Base-by-base conservation (phyloP, 2,329 filamentous ascomycete species). In the Aspergillus luchuensis region DNA sequence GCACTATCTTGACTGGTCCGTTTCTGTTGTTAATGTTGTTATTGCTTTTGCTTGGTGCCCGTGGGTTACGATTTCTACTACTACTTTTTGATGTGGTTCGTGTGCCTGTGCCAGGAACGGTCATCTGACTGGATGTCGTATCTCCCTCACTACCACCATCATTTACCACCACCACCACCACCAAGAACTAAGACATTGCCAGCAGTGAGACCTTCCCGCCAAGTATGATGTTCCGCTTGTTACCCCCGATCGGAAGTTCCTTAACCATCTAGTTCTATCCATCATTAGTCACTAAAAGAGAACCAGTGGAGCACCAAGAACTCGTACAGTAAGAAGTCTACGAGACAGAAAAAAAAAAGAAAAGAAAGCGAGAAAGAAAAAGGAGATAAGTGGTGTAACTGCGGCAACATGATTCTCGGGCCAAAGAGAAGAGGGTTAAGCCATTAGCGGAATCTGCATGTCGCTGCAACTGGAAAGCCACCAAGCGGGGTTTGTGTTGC, bases 381-480 rank as follows among this genome's bases (percentile, higher is more conserved):
- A 52, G 17, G 8, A 10, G 17, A 21, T 5, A 39, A 33, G 33
- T 25, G 33, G 28, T 39, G 50, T 38, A 53, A 53, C 50, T 53
- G 50, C 50, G 36, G 36, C 50, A 53, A 33, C 45, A 56, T 39
- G 41, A 49, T 25, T 43, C 50, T 38, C 36, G 17, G 30, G 50
- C 17, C 30, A 39, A 53, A 53, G 23, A 38, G 21, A 53, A 41
- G 19, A 45, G 54, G 54, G 54, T 48, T 38, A 51, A 28, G 45
- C 25, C 38, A 57, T 55, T 64, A 52, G 57, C 47, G 47, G 19
- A 23, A 56, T 58, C 61, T 68, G 66, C 65, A 68, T 60, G 61
- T 62, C 65, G 66, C 66, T 62, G 51, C 60, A 68, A 67, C 45
- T 33, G 65, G 66, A 66, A 65, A 66, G 54, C 59, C 59, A 63